phyloP scores from a whole-genome alignment of 495 filamentous ascomycete species.

The Tuber brumale region DNA sequence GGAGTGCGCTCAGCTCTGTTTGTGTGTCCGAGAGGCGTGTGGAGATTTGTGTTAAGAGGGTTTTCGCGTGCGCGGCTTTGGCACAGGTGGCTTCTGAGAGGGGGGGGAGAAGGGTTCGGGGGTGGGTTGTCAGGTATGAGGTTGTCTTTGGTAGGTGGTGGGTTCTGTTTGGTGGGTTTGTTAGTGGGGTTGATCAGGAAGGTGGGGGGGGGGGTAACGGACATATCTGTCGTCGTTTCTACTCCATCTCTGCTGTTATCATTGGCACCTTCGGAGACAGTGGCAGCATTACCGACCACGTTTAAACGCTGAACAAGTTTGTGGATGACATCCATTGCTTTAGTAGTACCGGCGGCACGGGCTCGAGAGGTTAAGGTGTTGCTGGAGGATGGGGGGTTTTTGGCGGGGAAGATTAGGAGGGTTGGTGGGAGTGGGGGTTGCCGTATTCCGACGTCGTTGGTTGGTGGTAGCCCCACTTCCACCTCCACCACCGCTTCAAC shows the following conservation, averaged over 20 bases:
- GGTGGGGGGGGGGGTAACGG: constrained; percentile 27
- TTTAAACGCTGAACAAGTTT: constrained; percentile 12
- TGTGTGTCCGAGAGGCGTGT: background rate
- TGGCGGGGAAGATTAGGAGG: constrained; percentile 16
- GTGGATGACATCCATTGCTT: constrained; percentile 8
- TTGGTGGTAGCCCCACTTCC: background rate
- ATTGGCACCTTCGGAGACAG: constrained; percentile 33
- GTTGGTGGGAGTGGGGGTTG: constrained; percentile 15
- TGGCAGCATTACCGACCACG: constrained; percentile 17
- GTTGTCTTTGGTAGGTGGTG: constrained; percentile 9
- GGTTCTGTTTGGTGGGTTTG: constrained; percentile 7
- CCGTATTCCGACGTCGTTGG: background rate
- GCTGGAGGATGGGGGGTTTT: constrained; percentile 17
- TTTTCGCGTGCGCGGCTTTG: background rate
- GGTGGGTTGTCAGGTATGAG: constrained; percentile 14
- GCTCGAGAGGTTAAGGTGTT: constrained; percentile 34
- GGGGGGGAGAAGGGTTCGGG: background rate
- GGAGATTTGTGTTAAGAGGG: background rate
- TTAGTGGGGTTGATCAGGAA: constrained; percentile 31
- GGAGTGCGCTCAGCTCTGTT: background rate
- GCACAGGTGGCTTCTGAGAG: background rate
- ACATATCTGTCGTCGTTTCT: constrained; percentile 6
- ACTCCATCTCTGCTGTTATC: constrained; percentile 10
- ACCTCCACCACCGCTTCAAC: constrained; percentile 6
- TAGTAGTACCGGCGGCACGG: constrained; percentile 20